Base-by-base conservation (phyloP, 2,329 filamentous ascomycete species). In the Nannizziopsis barbatae region DNA sequence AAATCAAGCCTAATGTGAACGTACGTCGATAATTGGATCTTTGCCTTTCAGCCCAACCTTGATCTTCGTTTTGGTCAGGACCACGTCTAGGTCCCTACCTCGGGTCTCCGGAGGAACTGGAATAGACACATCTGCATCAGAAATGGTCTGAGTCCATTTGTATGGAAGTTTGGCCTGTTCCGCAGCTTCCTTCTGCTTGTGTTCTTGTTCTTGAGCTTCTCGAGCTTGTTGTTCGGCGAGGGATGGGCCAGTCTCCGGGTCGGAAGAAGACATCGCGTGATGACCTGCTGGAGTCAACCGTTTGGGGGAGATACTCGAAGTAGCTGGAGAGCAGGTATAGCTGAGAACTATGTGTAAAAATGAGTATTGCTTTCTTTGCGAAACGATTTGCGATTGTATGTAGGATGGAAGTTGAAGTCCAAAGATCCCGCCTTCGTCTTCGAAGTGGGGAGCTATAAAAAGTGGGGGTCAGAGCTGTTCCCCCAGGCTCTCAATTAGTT, bases 71-170 rank as follows among this genome's bases (percentile, higher is more conserved):
- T 86, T 89, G 66, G 84, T 85, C 64, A 98, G 76, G 49, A 85
- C 81, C 49, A 98, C 80, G 50, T 84, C 79, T 32, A 98, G 70
- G 64, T 98, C 92, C 57, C 77, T 79, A 35, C 81, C 86, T 69
- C 93, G 93, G 57, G 90, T 72, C 66, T 89, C 94, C 18, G 76
- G 83, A 0, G 90, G 84, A 0, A 98, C 80, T 22, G 77, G 72
- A 51, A 93, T 76, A 44, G 76, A 83, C 60, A 96, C 71, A 62
- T 95, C 86, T 52, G 95, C 71, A 62, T 96, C 92, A 57, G 75
- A 76, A 64, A 98, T 95, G 18, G 84, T 89, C 71, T 98, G 92
- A 9, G 78, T 84, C 92, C 92, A 98, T 71, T 93, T 92, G 80
- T 98, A 98, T 0, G 92, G 92, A 37, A 98, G 81, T 18, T 83